These are phyloP conservation scores for Fusarium sp. DNA, from an alignment of 2,329 filamentous ascomycete genomes.

Conservation along the genomic window DNA sequence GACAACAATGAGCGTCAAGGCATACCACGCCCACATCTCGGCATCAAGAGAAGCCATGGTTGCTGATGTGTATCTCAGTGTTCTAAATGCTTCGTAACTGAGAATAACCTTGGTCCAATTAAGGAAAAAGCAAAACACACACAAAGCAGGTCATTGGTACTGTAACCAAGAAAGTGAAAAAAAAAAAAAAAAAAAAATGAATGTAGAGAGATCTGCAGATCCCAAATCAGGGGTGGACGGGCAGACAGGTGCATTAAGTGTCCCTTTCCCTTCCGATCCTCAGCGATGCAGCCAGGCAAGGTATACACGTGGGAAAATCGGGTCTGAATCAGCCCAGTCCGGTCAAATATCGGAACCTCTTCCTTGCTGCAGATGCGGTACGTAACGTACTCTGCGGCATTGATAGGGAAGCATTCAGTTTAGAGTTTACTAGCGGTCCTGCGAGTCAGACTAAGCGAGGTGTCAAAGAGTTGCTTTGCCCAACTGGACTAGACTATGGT, in stretches of 20 bases:
- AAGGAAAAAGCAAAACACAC: slow-evolving; percentile 1
- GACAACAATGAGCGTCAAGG: slow-evolving; percentile 55
- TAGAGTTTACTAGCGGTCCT: slow-evolving; percentile 12
- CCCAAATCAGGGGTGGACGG: slow-evolving; percentile 17
- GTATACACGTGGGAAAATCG: slow-evolving; percentile 1
- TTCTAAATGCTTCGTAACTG: background rate
- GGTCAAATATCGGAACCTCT: slow-evolving; percentile 3
- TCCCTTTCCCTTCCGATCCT: background rate
- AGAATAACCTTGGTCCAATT: slow-evolving; percentile 10
- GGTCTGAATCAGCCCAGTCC: slow-evolving; percentile 1
- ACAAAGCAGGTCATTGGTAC: slow-evolving; percentile 5
- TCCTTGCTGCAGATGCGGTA: background rate
- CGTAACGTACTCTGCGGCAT: background rate
- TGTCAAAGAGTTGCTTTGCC: background rate
- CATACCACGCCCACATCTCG: slow-evolving; percentile 60
- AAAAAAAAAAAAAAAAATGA: background rate
- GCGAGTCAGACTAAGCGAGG: slow-evolving; percentile 2
- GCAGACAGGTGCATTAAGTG: slow-evolving; percentile 8
- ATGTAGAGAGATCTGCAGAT: slow-evolving; percentile 22
- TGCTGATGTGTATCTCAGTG: background rate
- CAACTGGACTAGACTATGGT: background rate
- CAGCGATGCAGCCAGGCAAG: background rate
- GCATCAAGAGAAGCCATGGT: slow-evolving; percentile 46
- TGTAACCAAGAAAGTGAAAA: background rate
- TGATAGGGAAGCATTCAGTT: too few species aligned